phyloP scores from a whole-genome alignment of 2,329 filamentous ascomycete species.

The Leptosphaerulina australis region DNA sequence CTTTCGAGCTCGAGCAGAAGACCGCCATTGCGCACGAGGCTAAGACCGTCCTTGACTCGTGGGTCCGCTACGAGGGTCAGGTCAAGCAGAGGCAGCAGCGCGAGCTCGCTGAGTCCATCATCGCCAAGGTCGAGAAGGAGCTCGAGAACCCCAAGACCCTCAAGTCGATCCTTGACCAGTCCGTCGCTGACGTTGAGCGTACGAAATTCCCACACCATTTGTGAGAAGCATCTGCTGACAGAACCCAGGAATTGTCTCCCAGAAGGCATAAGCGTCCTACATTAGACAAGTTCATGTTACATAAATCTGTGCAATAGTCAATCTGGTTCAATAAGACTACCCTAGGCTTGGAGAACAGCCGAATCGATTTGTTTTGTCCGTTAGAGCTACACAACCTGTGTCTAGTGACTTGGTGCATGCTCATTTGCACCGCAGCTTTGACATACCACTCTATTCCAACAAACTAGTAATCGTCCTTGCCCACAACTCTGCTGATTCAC shows the following conservation, averaged over 20 bases:
- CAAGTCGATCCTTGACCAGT: constrained; percentile 98
- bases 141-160: constrained; percentile 96
- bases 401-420: too few relatives aligned
- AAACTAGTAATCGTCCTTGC: constrained; percentile 38
- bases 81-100: constrained; percentile 98
- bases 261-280: constrained; percentile 47
- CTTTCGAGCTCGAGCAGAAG: constrained; percentile 96
- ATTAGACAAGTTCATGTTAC: constrained; percentile 46
- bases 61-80: constrained; percentile 98
- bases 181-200: constrained; percentile 96
- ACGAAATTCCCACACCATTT: constrained; percentile 47
- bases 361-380: constrained; percentile 31
- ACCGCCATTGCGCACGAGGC: constrained; percentile 91
- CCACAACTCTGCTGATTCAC: constrained; percentile 41
- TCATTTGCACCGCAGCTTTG: constrained; percentile 2
- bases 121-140: constrained; percentile 98
- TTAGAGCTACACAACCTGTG: too few relatives aligned
- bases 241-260: constrained; percentile 44
- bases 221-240: constrained; percentile 24
- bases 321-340: constrained; percentile 44
- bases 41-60: constrained; percentile 94
- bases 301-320: constrained; percentile 52
- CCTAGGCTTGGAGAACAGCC: constrained; percentile 36
- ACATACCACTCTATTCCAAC: constrained; percentile 31
- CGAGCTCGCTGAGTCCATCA: constrained; percentile 90